Conservation (phyloP, 305 asterid species). For the Plantago coronopus region DNA sequence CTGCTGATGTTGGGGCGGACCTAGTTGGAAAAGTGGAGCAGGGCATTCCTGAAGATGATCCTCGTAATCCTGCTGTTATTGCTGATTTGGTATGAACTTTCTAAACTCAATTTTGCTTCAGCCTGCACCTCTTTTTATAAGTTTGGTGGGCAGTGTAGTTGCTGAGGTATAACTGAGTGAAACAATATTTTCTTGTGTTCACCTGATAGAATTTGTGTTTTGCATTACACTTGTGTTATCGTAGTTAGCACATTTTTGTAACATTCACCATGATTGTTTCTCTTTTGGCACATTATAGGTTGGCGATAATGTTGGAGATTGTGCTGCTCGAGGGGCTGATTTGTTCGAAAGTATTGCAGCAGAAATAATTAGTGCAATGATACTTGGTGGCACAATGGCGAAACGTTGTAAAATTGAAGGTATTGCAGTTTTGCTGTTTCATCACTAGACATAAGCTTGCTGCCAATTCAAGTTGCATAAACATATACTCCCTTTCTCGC, state of each 20-base stretch:
- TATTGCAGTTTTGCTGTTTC: too few species aligned
- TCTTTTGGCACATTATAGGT: too few species aligned
- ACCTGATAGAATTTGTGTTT: constrained; percentile 8
- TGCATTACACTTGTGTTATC: constrained; percentile 4
- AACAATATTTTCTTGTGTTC: not conserved
- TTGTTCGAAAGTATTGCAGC: constrained; percentile 99
- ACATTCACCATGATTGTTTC: too few species aligned
- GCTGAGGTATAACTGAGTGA: too few species aligned
- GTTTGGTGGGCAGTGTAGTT: too few species aligned
- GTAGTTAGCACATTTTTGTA: too few species aligned
- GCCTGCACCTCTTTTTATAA: constrained; percentile 10
- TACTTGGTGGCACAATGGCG: constrained; percentile 99
- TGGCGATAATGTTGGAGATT: constrained; percentile 99
- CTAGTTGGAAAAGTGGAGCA: constrained; percentile 99
- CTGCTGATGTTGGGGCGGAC: constrained; percentile 99
- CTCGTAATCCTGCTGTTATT: constrained; percentile 99
- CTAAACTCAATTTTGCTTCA: constrained; percentile 14
- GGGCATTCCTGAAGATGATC: constrained; percentile 99
- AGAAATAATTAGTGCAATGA: constrained; percentile 99
- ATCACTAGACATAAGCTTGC: too few species aligned
- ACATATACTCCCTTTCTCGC: too few species aligned
- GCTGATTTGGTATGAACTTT: constrained; percentile 92
- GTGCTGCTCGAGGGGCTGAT: constrained; percentile 99
- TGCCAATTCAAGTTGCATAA: too few species aligned
- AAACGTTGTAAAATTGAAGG: constrained; percentile 96